Evolutionary conservation across 352 stramenopile genomes (phyloP), one percentile per base, ranked within the genome.

Genomic region (Phytophthora palmivora): DNA sequence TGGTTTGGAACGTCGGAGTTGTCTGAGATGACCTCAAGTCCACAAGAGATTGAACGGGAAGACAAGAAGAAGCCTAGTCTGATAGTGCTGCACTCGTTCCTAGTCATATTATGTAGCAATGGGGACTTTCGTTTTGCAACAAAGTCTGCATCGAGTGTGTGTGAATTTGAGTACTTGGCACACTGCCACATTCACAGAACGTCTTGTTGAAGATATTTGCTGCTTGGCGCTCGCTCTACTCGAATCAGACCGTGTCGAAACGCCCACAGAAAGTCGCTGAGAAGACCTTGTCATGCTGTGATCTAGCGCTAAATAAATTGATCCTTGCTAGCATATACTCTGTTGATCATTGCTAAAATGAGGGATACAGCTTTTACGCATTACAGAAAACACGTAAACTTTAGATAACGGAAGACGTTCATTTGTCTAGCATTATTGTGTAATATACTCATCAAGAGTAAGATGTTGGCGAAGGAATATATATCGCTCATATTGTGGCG

Each of bases 21-120:
- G 34, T 18, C 34, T 41, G 38, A 33, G 48, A 28, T 33, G 32
- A n/a, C 18, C 14, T n/a, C 4, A 10, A 28, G 19, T 37, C 15
- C 44, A 46, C 22, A 41, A 14, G 19, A 24, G 18, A 42, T 56
- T 45, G 49, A 12, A 51, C 44, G 42, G 18, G 32, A 59, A 53
- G 47, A 21, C 21, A 39, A 52, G 4, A 11, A 34, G 30, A 2
- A 34, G 3, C 1, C 30, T 34, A 7, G n/a, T n/a, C n/a, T n/a
- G n/a, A 8, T 16, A 28, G 22, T 28, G 21, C n/a, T 19, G 32
- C 6, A 19, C 10, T 52, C 11, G 21, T 16, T n/a, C 32, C 33
- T 42, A 47, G 43, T n/a, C n/a, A n/a, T n/a, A n/a, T n/a, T n/a
- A n/a, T n/a, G n/a, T n/a, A n/a, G n/a, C n/a, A 67, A 62, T 67